Conservation (phyloP, 768 basidiomycete genomes). For the Boletus rex-veris region DNA sequence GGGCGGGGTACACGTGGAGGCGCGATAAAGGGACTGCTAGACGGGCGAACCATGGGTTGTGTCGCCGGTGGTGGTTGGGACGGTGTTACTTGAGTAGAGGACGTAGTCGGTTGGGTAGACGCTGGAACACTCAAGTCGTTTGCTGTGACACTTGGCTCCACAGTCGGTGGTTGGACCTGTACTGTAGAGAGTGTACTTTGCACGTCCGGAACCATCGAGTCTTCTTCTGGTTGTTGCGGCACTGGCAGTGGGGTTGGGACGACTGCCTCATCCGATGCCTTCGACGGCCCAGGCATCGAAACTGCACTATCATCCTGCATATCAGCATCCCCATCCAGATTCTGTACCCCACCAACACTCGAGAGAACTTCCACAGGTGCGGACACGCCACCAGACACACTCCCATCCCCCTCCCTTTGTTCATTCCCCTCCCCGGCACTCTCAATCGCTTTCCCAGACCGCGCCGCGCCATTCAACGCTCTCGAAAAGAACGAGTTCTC, state of each 20-base stretch:
- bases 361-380: not conserved
- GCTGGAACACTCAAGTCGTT: not conserved
- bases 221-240: not conserved
- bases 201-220: not conserved
- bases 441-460: not conserved
- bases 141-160: not conserved
- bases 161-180: not conserved
- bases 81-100: not conserved
- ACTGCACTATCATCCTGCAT: conserved; percentile 2
- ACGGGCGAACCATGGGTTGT: not conserved
- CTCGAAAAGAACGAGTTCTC: conserved; percentile 27
- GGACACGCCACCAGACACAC: not conserved
- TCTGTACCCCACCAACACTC: not conserved
- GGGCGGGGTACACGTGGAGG: conserved; percentile 23
- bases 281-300: not conserved
- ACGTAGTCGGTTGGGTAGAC: not conserved
- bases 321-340: not conserved
- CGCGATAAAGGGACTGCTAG: conserved; percentile 15
- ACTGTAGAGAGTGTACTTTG: not conserved
- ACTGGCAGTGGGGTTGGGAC: not conserved
- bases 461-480: conserved; percentile 6
- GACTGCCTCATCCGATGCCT: not conserved
- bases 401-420: not conserved
- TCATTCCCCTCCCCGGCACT: not conserved
- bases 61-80: not conserved